Evolutionary conservation across 2,329 filamentous ascomycete genomes (phyloP).

Genomic region (Septoria petroselini): DNA sequence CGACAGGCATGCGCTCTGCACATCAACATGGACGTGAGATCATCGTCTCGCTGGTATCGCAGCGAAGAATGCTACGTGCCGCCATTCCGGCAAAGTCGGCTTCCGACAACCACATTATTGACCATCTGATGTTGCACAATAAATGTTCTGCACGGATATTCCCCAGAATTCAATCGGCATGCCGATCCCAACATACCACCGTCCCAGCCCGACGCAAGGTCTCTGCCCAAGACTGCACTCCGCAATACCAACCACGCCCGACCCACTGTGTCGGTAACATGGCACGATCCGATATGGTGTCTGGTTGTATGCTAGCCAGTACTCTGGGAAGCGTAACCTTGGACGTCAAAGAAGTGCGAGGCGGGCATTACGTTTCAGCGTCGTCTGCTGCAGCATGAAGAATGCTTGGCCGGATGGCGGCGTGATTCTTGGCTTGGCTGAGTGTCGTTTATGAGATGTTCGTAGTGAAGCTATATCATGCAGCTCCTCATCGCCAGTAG

Average conservation of each 20-base stretch:
- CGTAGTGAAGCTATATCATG: neutral
- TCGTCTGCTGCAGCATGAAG: neutral
- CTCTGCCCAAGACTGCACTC: neutral
- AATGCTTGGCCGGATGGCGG: neutral
- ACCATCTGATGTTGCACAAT: neutral
- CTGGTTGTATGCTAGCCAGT: neutral
- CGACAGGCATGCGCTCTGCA: too few relatives aligned
- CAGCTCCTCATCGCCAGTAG: neutral
- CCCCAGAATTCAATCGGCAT: constrained; percentile 4
- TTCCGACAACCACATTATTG: neutral
- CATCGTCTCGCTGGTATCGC: too few relatives aligned
- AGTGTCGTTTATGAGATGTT: too few relatives aligned
- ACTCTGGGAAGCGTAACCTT: neutral
- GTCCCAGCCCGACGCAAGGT: constrained; percentile 5
- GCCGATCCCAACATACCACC: constrained; percentile 10
- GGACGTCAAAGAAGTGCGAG: neutral
- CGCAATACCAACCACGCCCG: neutral
- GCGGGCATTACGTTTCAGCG: neutral
- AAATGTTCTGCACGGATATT: neutral
- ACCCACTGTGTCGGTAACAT: neutral
- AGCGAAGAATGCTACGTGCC: too few relatives aligned
- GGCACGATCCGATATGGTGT: neutral
- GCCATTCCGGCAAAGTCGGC: neutral
- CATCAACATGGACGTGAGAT: too few relatives aligned
- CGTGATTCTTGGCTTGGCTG: neutral